Evolutionary conservation across 805 yeast species (phyloP).

Genomic region (Ogataea kodamae): DNA sequence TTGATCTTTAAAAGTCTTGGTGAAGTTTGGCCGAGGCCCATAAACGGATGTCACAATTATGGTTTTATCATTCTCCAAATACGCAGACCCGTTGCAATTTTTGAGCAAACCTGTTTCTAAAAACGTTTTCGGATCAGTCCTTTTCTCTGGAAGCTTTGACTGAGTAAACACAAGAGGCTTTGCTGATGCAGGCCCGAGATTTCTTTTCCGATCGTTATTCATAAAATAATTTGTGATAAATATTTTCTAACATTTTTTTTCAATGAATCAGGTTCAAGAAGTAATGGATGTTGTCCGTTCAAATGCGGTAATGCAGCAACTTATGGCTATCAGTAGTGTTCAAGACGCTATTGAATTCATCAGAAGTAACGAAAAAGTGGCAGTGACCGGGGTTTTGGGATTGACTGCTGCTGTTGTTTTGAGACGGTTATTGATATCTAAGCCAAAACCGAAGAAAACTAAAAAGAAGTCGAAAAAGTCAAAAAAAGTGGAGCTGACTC

Average conservation of each 20-base stretch:
- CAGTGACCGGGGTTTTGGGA: constrained; percentile 16
- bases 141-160: constrained; percentile 16
- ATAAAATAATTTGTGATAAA: constrained; percentile 2
- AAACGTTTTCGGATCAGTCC: constrained; percentile 36
- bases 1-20: constrained; percentile 31
- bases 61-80: constrained; percentile 62
- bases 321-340: constrained; percentile 9
- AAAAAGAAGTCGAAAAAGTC: constrained; percentile 15
- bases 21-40: constrained; percentile 78
- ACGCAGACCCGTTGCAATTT: constrained; percentile 81
- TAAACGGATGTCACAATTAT: constrained; percentile 68
- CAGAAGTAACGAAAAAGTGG: constrained; percentile 16
- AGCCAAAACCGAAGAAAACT: constrained; percentile 8
- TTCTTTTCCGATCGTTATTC: constrained; percentile 68
- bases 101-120: constrained; percentile 61
- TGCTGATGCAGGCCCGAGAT: constrained; percentile 77
- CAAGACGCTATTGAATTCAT: constrained; percentile 10
- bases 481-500: constrained; percentile 19
- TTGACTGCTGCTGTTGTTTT: constrained; percentile 11
- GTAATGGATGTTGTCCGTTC: not conserved
- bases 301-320: constrained; percentile 6
- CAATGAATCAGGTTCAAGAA: constrained; percentile 6
- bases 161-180: constrained; percentile 43
- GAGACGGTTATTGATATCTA: constrained; percentile 7
- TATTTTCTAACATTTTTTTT: constrained; percentile 4